Base-by-base conservation (phyloP, 2,329 filamentous ascomycete species). In the Sporothrix humicola region DNA sequence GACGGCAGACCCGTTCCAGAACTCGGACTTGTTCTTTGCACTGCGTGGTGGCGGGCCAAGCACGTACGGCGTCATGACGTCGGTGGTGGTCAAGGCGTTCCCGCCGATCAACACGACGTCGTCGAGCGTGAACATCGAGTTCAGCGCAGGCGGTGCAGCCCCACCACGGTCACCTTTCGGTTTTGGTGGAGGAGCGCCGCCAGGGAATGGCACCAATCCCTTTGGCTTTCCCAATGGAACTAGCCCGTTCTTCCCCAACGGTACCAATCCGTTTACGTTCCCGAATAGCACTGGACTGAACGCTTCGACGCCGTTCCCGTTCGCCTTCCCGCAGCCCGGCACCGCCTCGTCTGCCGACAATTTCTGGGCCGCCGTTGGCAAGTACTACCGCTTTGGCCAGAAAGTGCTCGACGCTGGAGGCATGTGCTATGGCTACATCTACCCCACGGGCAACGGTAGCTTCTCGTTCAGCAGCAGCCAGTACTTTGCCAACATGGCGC, bases 21-120 rank as follows among this genome's bases (percentile, higher is more conserved):
- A 89, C 70, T 71, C 80, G 0, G 87, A 89, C 73, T 79, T 90
- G 1, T 89, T 87, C 78, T 90, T 85, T 85, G 87, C 87, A 1
- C 79, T 88, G 1, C 81, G 83, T 59, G 86, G 87, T 2, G 86
- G 87, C 8, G 87, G 70, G 9, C 54, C 52, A 5, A 69, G 69
- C 69, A 78, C 76, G 3, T 79, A 75, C 23, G 78, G 77, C 23
- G 73, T 79, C 23, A 74, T 79, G 10, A 78, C 77, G 1, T 79
- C 78, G 1, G 77, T 79, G 13, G 63, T 78, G 2, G 71, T 78
- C 65, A 77, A 77, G 52, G 78, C 77, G 0, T 77, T 76, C 72
- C 76, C 77, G 1, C 75, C 78, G 54, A 76, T 77, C 61, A 75
- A 74, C 52, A 70, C 74, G 13, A 76, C 75, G 0, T 59, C 71